Base-by-base conservation (phyloP, 2,329 filamentous ascomycete species). In the Ciborinia camelliae region DNA sequence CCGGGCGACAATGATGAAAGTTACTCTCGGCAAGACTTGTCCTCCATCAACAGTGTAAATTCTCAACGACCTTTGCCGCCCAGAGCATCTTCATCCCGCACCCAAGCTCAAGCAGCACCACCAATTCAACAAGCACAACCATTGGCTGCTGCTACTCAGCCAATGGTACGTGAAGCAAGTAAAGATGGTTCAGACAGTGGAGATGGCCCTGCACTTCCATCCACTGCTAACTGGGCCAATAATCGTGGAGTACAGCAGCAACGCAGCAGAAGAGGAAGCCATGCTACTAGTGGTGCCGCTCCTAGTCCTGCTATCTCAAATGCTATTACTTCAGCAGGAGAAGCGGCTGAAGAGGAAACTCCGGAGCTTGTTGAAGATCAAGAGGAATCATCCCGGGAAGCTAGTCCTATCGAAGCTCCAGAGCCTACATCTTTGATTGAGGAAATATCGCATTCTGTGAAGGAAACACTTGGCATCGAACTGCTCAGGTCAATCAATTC, bases 1-100 rank as follows among this genome's bases (percentile, higher is more conserved):
- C 90, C 95, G 47, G 96, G 95, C n/a, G 95, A 99, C 74, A 95
- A 97, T 72, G 94, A 95, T 70, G 94, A 98, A 74, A 97, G 92
- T 78, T 98, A 97, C 75, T 96, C 92, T 10, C 86, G 95, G 55
- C 92, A 97, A 75, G 94, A 97, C 76, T 79, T 98, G 45, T 98
- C 94, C 1, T 96, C 93, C 23, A 91, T 97, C 82, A 98, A 97
- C 73, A 94, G 91, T 66, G 88, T 92, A 64, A 90, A 89, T 68
- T 92, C 90, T 1, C 92, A 88, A 74, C 85, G 89, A 43, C 87
- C 88, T 1, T 79, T 90, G 59, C 79, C 81, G 4, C 78, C 78
- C 3, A 79, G 79, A 60, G 79, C 81, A 48, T 81, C 78, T 37
- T 80, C 80, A 26, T 83, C 84, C 23, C 79, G 85, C 62, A 83